These are phyloP conservation scores for Borovskyia barvae DNA, from an alignment of 208 protist genomes.

Conservation along the genomic window DNA sequence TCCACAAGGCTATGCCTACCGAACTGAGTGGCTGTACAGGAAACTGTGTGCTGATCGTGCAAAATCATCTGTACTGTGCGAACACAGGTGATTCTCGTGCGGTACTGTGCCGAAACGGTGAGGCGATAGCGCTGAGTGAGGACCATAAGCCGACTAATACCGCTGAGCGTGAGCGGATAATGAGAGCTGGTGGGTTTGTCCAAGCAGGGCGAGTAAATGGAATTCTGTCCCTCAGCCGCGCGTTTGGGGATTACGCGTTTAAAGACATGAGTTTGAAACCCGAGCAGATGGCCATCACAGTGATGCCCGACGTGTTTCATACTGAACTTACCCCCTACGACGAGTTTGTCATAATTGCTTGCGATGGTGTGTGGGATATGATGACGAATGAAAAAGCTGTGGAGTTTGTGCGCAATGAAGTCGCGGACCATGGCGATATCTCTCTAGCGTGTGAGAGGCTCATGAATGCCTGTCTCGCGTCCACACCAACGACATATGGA, in stretches of 20 bases:
- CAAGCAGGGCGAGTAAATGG: conserved; percentile 92
- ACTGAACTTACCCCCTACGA: conserved; percentile 78
- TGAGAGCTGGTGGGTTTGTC: conserved; percentile 88
- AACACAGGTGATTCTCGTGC: conserved; percentile 93
- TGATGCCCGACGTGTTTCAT: conserved; percentile 68
- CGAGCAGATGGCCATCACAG: conserved; percentile 76
- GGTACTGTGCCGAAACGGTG: conserved; percentile 83
- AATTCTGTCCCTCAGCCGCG: conserved; percentile 92
- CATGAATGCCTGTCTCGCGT: conserved; percentile 78
- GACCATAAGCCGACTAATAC: conserved; percentile 94
- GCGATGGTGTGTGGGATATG: conserved; percentile 93
- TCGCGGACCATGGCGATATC: conserved; percentile 80
- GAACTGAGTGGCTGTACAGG: conserved; percentile 83
- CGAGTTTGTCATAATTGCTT: conserved; percentile 93
- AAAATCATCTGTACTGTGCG: conserved; percentile 91
- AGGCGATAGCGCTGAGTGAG: conserved; percentile 89
- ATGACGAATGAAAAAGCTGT: conserved; percentile 89
- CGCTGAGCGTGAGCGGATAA: conserved; percentile 84
- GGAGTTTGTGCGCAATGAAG: conserved; percentile 85
- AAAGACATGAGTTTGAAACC: conserved; percentile 74
- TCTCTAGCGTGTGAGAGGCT: conserved; percentile 85
- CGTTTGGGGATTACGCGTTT: conserved; percentile 94
- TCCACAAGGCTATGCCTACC: conserved; percentile 73
- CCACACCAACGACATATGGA: conserved; percentile 62
- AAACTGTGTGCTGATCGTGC: conserved; percentile 79